These are phyloP conservation scores for Aspergillus sp. DNA, from an alignment of 2,329 filamentous ascomycete species.

Conservation along the genomic window DNA sequence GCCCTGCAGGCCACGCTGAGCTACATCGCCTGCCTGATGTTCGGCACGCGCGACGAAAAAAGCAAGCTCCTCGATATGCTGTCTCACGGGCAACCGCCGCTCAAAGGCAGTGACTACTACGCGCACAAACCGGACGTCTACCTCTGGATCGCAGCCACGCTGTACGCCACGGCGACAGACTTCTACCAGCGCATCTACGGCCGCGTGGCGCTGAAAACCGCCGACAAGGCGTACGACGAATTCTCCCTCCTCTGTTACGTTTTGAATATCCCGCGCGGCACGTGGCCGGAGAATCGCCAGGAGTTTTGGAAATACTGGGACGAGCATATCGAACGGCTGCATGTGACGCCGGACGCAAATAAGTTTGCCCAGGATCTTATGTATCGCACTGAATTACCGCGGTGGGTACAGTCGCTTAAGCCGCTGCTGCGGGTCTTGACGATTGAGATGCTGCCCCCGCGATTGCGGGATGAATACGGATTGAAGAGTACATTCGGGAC, in stretches of 20 bases:
- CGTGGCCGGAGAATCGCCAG: conserved; percentile 24
- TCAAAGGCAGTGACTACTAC: conserved; percentile 15
- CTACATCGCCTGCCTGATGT: conserved; percentile 29
- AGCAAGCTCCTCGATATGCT: conserved; percentile 21
- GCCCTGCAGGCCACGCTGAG: conserved; percentile 23
- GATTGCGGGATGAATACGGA: conserved; percentile 26
- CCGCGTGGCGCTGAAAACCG: conserved; percentile 22
- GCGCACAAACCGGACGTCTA: conserved; percentile 14
- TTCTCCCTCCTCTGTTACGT: conserved; percentile 21
- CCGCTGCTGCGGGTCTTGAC: conserved; percentile 24
- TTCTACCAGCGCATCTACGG: conserved; percentile 32
- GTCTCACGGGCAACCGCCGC: conserved; percentile 14
- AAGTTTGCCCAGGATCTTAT: conserved; percentile 22
- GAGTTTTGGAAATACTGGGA: conserved; percentile 33
- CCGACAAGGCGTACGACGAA: conserved; percentile 24
- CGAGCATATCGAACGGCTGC: conserved; percentile 19
- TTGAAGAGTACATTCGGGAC: conserved; percentile 21
- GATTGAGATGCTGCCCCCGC: conserved; percentile 28
- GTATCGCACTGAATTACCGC: conserved; percentile 18
- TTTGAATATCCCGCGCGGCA: conserved; percentile 19
- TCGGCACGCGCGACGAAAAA: conserved; percentile 23
- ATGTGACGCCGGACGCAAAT: conserved; percentile 22
- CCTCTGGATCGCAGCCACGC: conserved; percentile 28
- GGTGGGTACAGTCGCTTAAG: conserved; percentile 23
- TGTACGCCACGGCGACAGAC: conserved; percentile 30